These are phyloP conservation scores for Cyberlindnera xylosilytica DNA, from an alignment of 805 yeast genomes.

Conservation along the genomic window DNA sequence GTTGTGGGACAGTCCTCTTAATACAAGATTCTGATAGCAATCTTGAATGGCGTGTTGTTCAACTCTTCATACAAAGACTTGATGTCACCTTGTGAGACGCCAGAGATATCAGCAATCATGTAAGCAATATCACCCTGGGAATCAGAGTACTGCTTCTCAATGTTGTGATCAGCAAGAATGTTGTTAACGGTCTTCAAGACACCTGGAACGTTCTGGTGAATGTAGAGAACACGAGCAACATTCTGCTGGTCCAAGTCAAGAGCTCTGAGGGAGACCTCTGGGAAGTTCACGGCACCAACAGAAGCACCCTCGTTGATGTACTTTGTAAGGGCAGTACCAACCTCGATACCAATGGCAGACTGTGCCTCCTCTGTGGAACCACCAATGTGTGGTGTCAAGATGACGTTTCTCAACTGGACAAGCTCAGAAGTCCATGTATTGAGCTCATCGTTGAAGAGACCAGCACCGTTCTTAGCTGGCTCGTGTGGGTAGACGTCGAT, in stretches of 20 bases:
- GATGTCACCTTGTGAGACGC: constrained; percentile 79
- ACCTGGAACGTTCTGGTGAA: constrained; percentile 98
- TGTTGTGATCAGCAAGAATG: constrained; percentile 89
- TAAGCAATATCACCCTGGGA: constrained; percentile 95
- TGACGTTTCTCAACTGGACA: constrained; percentile 77
- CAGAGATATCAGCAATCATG: constrained; percentile 94
- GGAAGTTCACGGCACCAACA: constrained; percentile 96
- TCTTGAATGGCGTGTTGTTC: constrained; percentile 85
- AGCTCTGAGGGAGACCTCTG: constrained; percentile 91
- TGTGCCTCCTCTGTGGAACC: constrained; percentile 99
- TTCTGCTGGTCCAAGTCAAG: constrained; percentile 82
- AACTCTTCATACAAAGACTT: constrained; percentile 80
- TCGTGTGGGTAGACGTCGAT: constrained; percentile 95
- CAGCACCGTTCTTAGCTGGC: constrained; percentile 95
- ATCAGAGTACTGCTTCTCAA: constrained; percentile 97
- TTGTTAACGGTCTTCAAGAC: constrained; percentile 96
- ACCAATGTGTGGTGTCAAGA: constrained; percentile 96
- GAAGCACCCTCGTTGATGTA: constrained; percentile 96
- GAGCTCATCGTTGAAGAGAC: constrained; percentile 65
- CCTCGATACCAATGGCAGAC: constrained; percentile 95
- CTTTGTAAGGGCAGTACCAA: constrained; percentile 77
- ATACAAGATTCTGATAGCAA: constrained; percentile 86
- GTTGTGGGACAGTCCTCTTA: constrained; percentile 34
- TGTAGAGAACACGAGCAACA: constrained; percentile 89
- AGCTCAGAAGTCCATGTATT: constrained; percentile 85